Evolutionary conservation across 1,139 yeast species (phyloP), one percentile per base, ranked within the genome.

Genomic region (Meyerozyma athensensis): DNA sequence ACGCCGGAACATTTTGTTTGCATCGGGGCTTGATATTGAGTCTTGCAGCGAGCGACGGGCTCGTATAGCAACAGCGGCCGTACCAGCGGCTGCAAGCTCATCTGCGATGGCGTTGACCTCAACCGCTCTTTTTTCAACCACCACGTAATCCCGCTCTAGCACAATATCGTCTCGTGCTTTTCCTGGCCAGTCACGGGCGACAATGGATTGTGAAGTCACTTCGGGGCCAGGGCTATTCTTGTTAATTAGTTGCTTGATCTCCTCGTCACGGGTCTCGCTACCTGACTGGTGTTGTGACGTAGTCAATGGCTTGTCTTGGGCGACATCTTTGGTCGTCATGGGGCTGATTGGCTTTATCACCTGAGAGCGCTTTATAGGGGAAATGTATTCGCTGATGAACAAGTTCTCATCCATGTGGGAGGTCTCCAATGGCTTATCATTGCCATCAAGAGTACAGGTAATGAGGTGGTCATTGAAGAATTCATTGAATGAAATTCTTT

Each of bases 21-120:
- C 41, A 8, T 52, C 57, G 5, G 47, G 47, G 34, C 46, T 47
- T 4, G 49, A 26, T n/a, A 26, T 39, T 5, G 45, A 42, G 7
- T 31, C 43, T 9, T 44, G 40, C 55, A 46, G 51, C 4, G 48
- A 36, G 21, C 50, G 54, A 18, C 54, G 54, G 22, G 50, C 43
- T 34, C 54, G 53, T 37, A 73, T 69, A 0, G 79, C 81, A 18
- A 65, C 69, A 3, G 72, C 77, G 1, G 80, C 79, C 38, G 76
- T 64, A 1, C 86, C 85, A 2, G 83, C 81, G 45, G 74, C 73
- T 2, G 86, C 92, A 39, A 90, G 66, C 55, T 89, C 95, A 59
- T 92, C 97, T 7, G 97, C 97, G 40, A 92, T 68, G 1, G 96
- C 94, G 62, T 92, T 92, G 8, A 92, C 95, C 58, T 92, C 97